A percentile compares a stretch with the other conserved stretches of the same genome.
Conservation (phyloP, 1,139 yeast species). For the Suhomyces bolitotheri region DNA sequence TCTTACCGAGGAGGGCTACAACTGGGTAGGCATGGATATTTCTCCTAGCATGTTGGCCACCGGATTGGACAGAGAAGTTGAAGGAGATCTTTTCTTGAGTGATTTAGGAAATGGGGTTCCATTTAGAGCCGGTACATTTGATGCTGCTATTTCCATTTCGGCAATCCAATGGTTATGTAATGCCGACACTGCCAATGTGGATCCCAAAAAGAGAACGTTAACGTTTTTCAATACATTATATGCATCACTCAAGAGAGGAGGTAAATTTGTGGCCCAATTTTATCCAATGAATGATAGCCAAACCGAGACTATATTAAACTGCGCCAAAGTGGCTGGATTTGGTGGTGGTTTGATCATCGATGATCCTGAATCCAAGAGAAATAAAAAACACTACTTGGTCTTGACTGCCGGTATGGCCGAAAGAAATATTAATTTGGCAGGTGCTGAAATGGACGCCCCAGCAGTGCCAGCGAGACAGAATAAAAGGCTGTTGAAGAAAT, state of each 20-base stretch:
- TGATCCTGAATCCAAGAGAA: conserved; percentile 89
- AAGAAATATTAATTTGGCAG: conserved; percentile 67
- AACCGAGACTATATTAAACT: conserved; percentile 69
- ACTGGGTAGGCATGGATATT: conserved; percentile 97
- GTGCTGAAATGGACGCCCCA: conserved; percentile 75
- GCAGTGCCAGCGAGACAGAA: conserved; percentile 45
- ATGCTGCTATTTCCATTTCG: conserved; percentile 93
- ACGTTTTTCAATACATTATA: conserved; percentile 86
- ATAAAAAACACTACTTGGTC: conserved; percentile 87
- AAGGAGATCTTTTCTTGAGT: conserved; percentile 86
- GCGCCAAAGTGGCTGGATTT: conserved; percentile 94
- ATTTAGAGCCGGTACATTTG: conserved; percentile 93
- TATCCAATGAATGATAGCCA: conserved; percentile 91
- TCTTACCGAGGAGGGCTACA: conserved; percentile 87
- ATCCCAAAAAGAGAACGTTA: conserved; percentile 82
- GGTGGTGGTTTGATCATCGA: conserved; percentile 95
- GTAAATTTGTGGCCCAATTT: conserved; percentile 95
- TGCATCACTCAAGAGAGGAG: conserved; percentile 87
- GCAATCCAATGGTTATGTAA: conserved; percentile 98
- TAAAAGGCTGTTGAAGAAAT: conserved; percentile 53
- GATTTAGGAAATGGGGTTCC: conserved; percentile 97
- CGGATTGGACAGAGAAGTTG: conserved; percentile 87
- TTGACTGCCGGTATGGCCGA: conserved; percentile 83
- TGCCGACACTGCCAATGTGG: conserved; percentile 81
- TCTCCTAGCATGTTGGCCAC: conserved; percentile 95